A percentile compares a stretch with the other conserved stretches of the same genome.
phyloP scores from a whole-genome alignment of 495 filamentous ascomycete species.

The Recurvomyces mirabilis region DNA sequence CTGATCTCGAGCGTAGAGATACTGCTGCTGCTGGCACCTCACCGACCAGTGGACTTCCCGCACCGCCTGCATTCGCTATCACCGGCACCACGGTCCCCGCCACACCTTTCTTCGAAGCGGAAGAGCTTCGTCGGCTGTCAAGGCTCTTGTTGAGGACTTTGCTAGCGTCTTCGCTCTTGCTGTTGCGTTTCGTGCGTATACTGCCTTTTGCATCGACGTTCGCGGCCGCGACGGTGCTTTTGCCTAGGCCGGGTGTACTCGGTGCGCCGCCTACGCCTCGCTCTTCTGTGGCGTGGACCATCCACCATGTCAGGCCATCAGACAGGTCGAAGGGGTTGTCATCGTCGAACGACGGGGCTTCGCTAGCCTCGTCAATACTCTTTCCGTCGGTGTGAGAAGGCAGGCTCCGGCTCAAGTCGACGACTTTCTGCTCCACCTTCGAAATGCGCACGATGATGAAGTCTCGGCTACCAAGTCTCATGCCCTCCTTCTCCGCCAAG shows the following conservation, averaged over 20 bases:
- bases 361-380: conserved; percentile 24
- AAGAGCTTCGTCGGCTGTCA: conserved; percentile 80
- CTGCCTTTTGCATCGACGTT: conserved; percentile 75
- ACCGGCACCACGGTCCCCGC: conserved; percentile 16
- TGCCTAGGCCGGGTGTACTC: conserved; percentile 74
- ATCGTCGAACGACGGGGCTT: conserved; percentile 36
- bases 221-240: conserved; percentile 81
- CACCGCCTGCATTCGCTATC: conserved; percentile 2
- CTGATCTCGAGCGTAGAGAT: conserved; percentile 1
- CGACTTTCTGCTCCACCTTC: conserved; percentile 83
- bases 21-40: neutral
- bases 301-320: conserved; percentile 90
- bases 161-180: conserved; percentile 55
- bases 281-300: conserved; percentile 86
- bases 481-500: conserved; percentile 79
- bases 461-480: conserved; percentile 70
- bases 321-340: conserved; percentile 97
- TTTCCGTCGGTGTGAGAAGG: conserved; percentile 44
- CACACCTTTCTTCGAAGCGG: conserved; percentile 50
- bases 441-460: conserved; percentile 92
- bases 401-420: conserved; percentile 75
- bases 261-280: conserved; percentile 66
- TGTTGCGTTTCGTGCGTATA: conserved; percentile 45
- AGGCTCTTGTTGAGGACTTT: conserved; percentile 76
- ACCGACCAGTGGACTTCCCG: neutral